A percentile compares a stretch with the other conserved stretches of the same genome.
These are phyloP conservation scores for Mycocentrospora acerina DNA, from an alignment of 2,329 filamentous ascomycete species.

Conservation along the genomic window DNA sequence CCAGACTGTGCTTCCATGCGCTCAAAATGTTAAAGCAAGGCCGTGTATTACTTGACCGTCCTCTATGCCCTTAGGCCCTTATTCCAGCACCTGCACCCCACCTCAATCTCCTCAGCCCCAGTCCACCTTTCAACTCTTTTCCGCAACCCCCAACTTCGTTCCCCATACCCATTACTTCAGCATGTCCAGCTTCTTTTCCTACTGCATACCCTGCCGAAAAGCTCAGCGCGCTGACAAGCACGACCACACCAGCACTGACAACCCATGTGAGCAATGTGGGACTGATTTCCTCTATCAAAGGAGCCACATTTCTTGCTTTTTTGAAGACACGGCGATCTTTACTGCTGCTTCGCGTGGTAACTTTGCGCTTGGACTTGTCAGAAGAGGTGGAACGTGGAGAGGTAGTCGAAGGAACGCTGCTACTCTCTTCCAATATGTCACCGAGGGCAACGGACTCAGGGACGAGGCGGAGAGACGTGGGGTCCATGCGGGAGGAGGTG, in stretches of 20 bases:
- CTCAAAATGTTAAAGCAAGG: too few relatives aligned
- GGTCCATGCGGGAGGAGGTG: slow-evolving; percentile 47
- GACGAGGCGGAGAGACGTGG: slow-evolving; percentile 59
- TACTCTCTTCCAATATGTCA: slow-evolving; percentile 34
- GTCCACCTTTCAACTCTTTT: slow-evolving; percentile 34
- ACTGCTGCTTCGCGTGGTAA: slow-evolving; percentile 42
- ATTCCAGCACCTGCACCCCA: slow-evolving; percentile 29
- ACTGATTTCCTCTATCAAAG: slow-evolving; percentile 48
- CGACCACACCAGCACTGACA: slow-evolving; percentile 64
- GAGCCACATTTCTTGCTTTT: slow-evolving; percentile 43
- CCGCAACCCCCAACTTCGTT: slow-evolving; percentile 35
- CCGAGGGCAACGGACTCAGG: slow-evolving; percentile 60
- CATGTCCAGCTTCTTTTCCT: slow-evolving; percentile 59
- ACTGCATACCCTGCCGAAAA: slow-evolving; percentile 66
- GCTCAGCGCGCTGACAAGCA: slow-evolving; percentile 64
- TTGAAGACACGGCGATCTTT: slow-evolving; percentile 49
- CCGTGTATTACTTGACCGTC: slow-evolving; percentile 1
- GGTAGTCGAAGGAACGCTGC: slow-evolving; percentile 31
- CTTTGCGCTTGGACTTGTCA: slow-evolving; percentile 50
- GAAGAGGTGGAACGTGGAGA: slow-evolving; percentile 31
- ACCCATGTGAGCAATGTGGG: slow-evolving; percentile 68
- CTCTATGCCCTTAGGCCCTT: not conserved
- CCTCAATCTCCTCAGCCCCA: slow-evolving; percentile 35
- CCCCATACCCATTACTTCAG: slow-evolving; percentile 47
- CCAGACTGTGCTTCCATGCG: slow-evolving; percentile 3